Evolutionary conservation across 257 asterid species (phyloP), one percentile per base, ranked within the genome.

Genomic region (Solanum peruvianum): DNA sequence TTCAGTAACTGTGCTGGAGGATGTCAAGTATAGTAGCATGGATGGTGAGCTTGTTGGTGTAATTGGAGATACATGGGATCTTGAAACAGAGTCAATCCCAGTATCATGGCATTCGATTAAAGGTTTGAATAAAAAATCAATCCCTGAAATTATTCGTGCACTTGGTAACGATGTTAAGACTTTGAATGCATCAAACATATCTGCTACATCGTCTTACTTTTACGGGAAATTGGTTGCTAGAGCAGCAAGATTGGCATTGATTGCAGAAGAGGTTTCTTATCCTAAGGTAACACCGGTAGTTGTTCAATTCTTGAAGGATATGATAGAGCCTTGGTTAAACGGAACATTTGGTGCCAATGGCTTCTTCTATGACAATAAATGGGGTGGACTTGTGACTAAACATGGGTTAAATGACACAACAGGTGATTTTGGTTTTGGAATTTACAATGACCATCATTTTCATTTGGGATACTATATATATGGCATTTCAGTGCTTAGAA

Each of bases 11-110:
- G 89, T 93, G 11, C 70, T 97, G 87, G 93, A 95, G 77, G 94
- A 91, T 75, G 92, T 97, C 82, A 94, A 93, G 91, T 97, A 94
- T 80, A 69, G 87, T 5, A 92, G 97, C 70, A 91, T 95, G 81
- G 99, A 97, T 91, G 99, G 99, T 7, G 98, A 95, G 18, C 98
- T 97, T 41, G 96, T 97, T 44, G 99, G 97, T 33, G 98, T 97
- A 85, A 95, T 95, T 85, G 99, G 98, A 33, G 94, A 94, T 91
- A 92, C 96, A 78, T 97, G 99, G 99, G 86, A 87, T 39, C 88
- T 97, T 89, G 93, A 90, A 89, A 92, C 84, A 86, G 96, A 94
- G 81, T 96, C 97, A 9, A 89, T 97, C 8, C 91, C 98, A 39
- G 91, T 94, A 31, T 94, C 96, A 52, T 97, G 99, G 99, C 97